Base-by-base conservation (phyloP, 495 filamentous ascomycete genomes). In the Penicillium goetzii region DNA sequence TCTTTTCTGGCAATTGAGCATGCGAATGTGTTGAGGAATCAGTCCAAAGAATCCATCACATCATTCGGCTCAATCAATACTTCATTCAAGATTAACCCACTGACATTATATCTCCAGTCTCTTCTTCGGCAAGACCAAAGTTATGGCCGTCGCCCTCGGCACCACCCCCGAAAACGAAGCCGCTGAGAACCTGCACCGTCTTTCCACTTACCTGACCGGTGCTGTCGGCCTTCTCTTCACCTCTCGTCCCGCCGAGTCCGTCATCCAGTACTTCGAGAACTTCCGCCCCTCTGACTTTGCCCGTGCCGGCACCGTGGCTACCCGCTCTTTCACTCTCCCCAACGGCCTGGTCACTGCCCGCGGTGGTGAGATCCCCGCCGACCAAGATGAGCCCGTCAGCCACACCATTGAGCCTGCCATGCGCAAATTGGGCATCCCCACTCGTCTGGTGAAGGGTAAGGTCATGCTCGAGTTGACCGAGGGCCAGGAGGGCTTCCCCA, bases 41-140 rank as follows among this genome's bases (percentile, higher is more conserved):
- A 3, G 14, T 12, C 51, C 7, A 14, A 26, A n/a, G 25, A 28
- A 51, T 30, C 5, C 19, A 47, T 25, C 43, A 4, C 47, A 30
- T 51, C 47, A 51, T 28, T 50, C 14, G 25, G 36, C 17, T 51
- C 23, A 5, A 49, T 38, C 53, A 30, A 56, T 34, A 11, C 52
- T 26, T 6, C 51, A 21, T 23, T 38, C n/a, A 21, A 57, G 57
- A 32, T 12, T 8, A 56, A 28, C 23, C 59, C 32, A 62, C 60
- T 66, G 63, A 67, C 54, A 47, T 62, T 28, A 50, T 53, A 15
- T 41, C 2, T 25, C 0, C 60, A 93, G 94, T 62, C 74, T 99
- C 73, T 97, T 97, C 86, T 97, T 97, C 77, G 95, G 95, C 76
- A 98, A 97, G 77, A 98, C 94, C 51, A 97, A 97, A 80, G 93